These are phyloP conservation scores for Knoxdaviesia capensis DNA, from an alignment of 2,329 filamentous ascomycete genomes.

Conservation along the genomic window DNA sequence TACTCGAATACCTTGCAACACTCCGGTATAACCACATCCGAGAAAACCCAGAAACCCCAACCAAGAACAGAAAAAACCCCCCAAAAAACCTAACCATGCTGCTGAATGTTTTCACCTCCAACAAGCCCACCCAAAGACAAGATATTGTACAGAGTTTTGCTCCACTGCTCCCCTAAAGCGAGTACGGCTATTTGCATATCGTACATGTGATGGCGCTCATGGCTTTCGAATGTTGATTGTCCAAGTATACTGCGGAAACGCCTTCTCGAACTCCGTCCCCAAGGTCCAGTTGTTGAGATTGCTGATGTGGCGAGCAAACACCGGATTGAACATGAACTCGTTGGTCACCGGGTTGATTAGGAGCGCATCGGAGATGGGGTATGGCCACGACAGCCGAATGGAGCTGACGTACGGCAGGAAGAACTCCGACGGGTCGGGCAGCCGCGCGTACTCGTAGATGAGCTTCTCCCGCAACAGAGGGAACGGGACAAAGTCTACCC, in stretches of 20 bases:
- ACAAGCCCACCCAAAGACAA: too few relatives aligned
- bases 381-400: conserved; percentile 66
- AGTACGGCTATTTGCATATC: too few relatives aligned
- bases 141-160: too few relatives aligned
- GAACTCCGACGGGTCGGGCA: conserved; percentile 50
- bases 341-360: conserved; percentile 34
- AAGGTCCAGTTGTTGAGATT: conserved; percentile 66
- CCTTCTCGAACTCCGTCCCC: conserved; percentile 44
- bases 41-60: too few relatives aligned
- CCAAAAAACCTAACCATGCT: too few relatives aligned
- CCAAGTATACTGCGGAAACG: conserved; percentile 29
- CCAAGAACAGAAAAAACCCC: too few relatives aligned
- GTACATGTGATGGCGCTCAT: neutral
- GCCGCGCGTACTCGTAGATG: conserved; percentile 19
- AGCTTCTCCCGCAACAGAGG: conserved; percentile 54
- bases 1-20: too few relatives aligned
- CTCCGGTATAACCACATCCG: too few relatives aligned
- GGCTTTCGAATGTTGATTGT: conserved; percentile 2
- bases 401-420: conserved; percentile 67
- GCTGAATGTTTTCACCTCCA: too few relatives aligned
- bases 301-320: conserved; percentile 63
- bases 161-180: too few relatives aligned
- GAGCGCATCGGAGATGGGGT: conserved; percentile 52
- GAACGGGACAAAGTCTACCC: conserved; percentile 71
- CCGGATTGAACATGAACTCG: conserved; percentile 64